Evolutionary conservation across 805 yeast genomes (phyloP).

Genomic region (Zygosaccharomyces gambellarensis): DNA sequence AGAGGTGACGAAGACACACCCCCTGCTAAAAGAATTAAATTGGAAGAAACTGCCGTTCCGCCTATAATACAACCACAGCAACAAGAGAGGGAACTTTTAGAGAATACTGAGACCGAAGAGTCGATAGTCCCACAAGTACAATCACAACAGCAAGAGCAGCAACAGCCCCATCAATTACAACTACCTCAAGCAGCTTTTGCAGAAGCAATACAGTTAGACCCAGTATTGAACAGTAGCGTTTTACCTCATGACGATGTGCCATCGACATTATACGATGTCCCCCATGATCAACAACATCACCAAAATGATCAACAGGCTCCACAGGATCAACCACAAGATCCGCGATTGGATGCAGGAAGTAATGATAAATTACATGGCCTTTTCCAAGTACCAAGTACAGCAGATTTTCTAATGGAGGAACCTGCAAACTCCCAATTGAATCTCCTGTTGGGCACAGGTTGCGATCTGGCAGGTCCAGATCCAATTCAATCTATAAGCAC

Average conservation of each 20-base stretch:
- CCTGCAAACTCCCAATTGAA: constrained; percentile 19
- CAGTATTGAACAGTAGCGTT: constrained; percentile 28
- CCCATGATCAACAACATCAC: neutral
- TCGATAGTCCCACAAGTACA: neutral
- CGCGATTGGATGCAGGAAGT: neutral
- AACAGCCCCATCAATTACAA: constrained; percentile 2
- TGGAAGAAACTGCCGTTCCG: constrained; percentile 8
- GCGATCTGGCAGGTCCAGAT: constrained; percentile 2
- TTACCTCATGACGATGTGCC: constrained; percentile 20
- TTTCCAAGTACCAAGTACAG: constrained; percentile 26
- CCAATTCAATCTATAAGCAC: neutral
- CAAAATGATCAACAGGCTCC: neutral
- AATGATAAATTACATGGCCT: constrained; percentile 17
- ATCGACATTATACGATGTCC: neutral
- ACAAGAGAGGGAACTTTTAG: neutral
- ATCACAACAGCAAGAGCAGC: neutral
- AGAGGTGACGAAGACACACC: constrained; percentile 11
- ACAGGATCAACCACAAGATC: neutral
- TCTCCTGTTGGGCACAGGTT: constrained; percentile 5
- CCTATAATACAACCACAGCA: neutral
- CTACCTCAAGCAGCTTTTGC: constrained; percentile 25
- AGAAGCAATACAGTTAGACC: constrained; percentile 32
- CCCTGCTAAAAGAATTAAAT: constrained; percentile 14
- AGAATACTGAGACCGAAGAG: no score
- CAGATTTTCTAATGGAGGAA: constrained; percentile 24